Base-by-base conservation (phyloP, 2,329 filamentous ascomycete species). In the Talaromyces sp. region DNA sequence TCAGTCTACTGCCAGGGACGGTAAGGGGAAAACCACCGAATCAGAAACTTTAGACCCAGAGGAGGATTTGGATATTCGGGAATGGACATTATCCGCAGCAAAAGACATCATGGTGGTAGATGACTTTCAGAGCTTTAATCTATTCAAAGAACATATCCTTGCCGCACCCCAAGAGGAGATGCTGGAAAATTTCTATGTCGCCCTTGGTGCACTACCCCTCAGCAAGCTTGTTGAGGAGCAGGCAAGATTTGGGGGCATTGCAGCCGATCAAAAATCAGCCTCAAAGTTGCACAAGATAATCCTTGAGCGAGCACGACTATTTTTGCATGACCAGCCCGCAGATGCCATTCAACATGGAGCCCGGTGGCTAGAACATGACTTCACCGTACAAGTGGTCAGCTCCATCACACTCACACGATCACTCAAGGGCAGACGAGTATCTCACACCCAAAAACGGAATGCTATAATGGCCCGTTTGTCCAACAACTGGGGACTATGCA, bases 141-240 rank as follows among this genome's bases (percentile, higher is more conserved):
- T 94, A 1, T 99, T 99, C 79, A 93, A 92, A 67, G 85, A 91
- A 47, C 84, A 86, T 57, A 80, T 99, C 27, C 81, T 96, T 24
- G 91, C 89, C 55, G 91, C 92, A 0, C 95, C 94, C 0, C 90
- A 96, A 69, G 94, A 99, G 66, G 94, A 97, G 57, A 70, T 76
- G 0, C 78, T 99, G 1, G 94, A 99, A 68, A 81, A 82, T 1
- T 93, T 99, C 58, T 99, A 99, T 71, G 74, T 85, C 32, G 82
- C 86, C 7, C 85, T 99, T 3, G 94, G 94, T 1, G 88, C 91
- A 3, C 82, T 86, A 40, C 85, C 84, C 49, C 80, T 52, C 11
- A 91, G 89, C 57, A 83, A 81, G 50, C 82, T 93, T 16, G 88
- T 97, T 11, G 85, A 91, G 63, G 87, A 93, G 65, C 86, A 92